Base-by-base conservation (phyloP, 257 asterid genomes). In the Primulina eburnea region DNA sequence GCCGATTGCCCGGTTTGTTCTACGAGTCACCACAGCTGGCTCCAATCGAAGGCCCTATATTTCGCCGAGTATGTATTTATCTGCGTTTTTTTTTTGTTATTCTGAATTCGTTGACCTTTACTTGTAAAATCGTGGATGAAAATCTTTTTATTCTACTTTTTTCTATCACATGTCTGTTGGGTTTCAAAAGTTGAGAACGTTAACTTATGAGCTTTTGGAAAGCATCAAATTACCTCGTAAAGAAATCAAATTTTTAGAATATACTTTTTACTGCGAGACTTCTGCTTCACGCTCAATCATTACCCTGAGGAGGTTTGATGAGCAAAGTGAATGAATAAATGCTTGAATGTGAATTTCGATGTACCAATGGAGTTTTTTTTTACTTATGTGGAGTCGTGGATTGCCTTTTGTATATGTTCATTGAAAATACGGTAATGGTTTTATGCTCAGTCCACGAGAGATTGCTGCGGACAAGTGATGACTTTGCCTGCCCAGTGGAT, bases 401-500 rank as follows among this genome's bases (percentile, higher is more conserved):
- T 65, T 32, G 33, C 50, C 62, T 70, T n/a, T 55, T 26, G 28
- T 59, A 14, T 28, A 3, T 57, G 56, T 58, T 37, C 37, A 61
- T 53, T 28, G 30, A 12, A 69, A 62, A 60, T 70, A 38, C 57
- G 4, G 71, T 35, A 74, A 61, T 65, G 69, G 65, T 71, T 75
- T 72, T 60, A 8, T 85, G 71, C 62, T 80, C 89, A 92, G 98
- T 86, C 77, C 86, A 83, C 24, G 98, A 90, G 81, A 82, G 86
- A 77, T 76, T 88, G 70, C 95, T 92, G 63, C 89, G 95, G 29
- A 76, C 93, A 34, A 84, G 88, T 63, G 98, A 90, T 60, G 97
- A 92, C 81, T 92, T 88, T 82, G 90, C 85, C 80, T 88, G 95
- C 80, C 88, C 87, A 12, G 80, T 92, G 70, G 98, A 92, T 61